phyloP scores from a whole-genome alignment of 2,329 filamentous ascomycete genomes.

The Purpureocillium takamizusanense region DNA sequence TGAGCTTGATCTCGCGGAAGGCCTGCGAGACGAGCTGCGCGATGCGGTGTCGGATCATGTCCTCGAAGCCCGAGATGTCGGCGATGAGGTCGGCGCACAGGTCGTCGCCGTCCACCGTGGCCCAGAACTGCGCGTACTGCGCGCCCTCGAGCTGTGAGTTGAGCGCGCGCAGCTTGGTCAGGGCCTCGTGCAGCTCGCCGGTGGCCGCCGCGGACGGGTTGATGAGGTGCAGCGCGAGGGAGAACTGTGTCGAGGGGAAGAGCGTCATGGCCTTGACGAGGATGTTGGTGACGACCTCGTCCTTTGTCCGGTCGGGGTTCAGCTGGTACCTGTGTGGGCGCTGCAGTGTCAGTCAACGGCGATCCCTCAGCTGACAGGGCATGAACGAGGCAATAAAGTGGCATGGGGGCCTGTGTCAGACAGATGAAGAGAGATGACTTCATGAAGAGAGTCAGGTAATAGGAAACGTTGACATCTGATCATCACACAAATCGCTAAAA shows the following conservation, averaged over 20 bases:
- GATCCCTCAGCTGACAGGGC: too few relatives aligned
- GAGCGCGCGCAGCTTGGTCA: constrained; percentile 76
- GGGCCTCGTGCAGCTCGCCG: constrained; percentile 77
- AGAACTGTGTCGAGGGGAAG: constrained; percentile 94
- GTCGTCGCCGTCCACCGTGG: constrained; percentile 84
- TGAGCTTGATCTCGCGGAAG: constrained; percentile 62
- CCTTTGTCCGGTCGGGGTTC: constrained; percentile 94
- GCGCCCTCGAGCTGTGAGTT: constrained; percentile 83
- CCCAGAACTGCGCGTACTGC: constrained; percentile 90
- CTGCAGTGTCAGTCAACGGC: too few relatives aligned
- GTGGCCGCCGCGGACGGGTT: constrained; percentile 62
- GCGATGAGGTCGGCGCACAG: constrained; percentile 92
- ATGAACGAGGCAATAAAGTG: not conserved
- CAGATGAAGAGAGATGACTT: constrained; percentile 39
- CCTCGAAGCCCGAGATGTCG: constrained; percentile 91
- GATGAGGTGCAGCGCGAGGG: constrained; percentile 86
- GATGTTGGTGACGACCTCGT: constrained; percentile 97
- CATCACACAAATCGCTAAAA: constrained; percentile 50
- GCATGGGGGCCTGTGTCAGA: constrained; percentile 46
- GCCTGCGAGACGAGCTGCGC: constrained; percentile 77
- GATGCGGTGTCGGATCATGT: constrained; percentile 83
- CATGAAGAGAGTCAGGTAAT: constrained; percentile 69
- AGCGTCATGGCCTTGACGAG: constrained; percentile 96
- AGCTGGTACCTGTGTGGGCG: constrained; percentile 75
- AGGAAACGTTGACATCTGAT: constrained; percentile 85